Evolutionary conservation across 208 protist species (phyloP), one percentile per base, ranked within the genome.

Genomic region (Lotmaria passim): DNA sequence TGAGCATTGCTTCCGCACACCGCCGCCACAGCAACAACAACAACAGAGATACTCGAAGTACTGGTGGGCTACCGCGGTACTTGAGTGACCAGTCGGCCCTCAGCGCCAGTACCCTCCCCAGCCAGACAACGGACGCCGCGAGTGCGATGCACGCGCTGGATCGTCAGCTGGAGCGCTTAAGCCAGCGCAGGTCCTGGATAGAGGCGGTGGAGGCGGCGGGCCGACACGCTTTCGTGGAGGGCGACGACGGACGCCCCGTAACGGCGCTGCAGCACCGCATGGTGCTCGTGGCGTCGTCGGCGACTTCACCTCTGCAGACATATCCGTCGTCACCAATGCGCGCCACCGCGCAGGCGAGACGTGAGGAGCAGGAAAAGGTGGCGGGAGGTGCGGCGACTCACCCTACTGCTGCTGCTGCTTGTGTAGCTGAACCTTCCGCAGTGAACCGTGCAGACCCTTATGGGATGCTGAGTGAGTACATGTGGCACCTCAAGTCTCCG

Each of bases 201-300:
- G 65, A 53, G n/a, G 65, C 65, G 7, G 56, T 64, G 21, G 28
- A 46, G 44, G 50, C 38, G 3, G 65, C 61, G 15, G 23, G 24
- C 3, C 28, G 26, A 23, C 28, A 63, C 36, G 11, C 39, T 23
- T 73, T 73, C 17, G 66, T 73, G 56, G 66, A 73, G 34, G 66
- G 66, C 43, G 46, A 46, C 4, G 66, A 51, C 21, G 66, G 66
- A 0, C 66, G 66, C 19, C 66, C 66, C 5, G 66, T 73, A 8
- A 73, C 66, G 33, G 23, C 66, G 7, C 24, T 47, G 53, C 55
- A 58, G 56, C 36, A 33, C 24, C 66, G 66, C 14, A 5, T 41
- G 0, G 43, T 64, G 11, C 1, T 64, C 4, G 44, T 53, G 3
- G 58, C 58, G 0, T 38, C 58, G 0, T 44, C 39, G 7, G 58